These are phyloP conservation scores for Paratinospora sagittata DNA, from an alignment of 164 flowering plant genomes.

Conservation along the genomic window DNA sequence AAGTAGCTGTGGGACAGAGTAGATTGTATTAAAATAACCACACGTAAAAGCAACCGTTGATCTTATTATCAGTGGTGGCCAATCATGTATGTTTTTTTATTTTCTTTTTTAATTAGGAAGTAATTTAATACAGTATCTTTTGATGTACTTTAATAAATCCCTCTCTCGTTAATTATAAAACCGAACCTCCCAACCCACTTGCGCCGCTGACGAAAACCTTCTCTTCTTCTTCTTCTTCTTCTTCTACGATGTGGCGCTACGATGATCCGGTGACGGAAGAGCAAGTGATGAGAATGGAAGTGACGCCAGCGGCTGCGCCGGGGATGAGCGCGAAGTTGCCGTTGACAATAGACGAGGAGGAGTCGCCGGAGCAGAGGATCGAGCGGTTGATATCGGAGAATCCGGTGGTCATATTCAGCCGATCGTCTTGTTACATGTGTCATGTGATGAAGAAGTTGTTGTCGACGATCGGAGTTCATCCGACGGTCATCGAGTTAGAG, in stretches of 20 bases:
- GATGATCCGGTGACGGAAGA: neutral
- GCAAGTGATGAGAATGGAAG: conserved; percentile 23
- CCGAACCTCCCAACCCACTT: neutral
- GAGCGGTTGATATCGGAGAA: conserved; percentile 65
- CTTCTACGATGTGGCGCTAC: neutral
- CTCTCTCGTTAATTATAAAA: neutral
- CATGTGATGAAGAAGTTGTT: conserved; percentile 74
- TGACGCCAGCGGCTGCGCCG: conserved; percentile 41
- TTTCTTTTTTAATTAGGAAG: too few relatives aligned
- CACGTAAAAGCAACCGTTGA: too few relatives aligned
- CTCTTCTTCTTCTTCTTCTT: neutral
- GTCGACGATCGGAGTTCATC: conserved; percentile 56
- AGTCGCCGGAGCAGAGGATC: conserved; percentile 54
- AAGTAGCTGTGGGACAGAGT: too few relatives aligned
- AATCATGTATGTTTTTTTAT: too few relatives aligned
- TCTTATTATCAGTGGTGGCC: too few relatives aligned
- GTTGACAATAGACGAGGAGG: conserved; percentile 55
- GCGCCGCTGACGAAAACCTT: neutral
- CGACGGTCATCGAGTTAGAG: conserved; percentile 74
- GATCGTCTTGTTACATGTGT: conserved; percentile 76
- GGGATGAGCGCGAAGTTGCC: conserved; percentile 20
- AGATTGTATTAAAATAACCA: too few relatives aligned
- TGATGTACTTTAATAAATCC: neutral
- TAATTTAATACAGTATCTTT: neutral
- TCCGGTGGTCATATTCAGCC: conserved; percentile 66